Evolutionary conservation across 345 rosid genomes (phyloP), one percentile per base, ranked within the genome.

Genomic region (Tarenaya hassleriana): DNA sequence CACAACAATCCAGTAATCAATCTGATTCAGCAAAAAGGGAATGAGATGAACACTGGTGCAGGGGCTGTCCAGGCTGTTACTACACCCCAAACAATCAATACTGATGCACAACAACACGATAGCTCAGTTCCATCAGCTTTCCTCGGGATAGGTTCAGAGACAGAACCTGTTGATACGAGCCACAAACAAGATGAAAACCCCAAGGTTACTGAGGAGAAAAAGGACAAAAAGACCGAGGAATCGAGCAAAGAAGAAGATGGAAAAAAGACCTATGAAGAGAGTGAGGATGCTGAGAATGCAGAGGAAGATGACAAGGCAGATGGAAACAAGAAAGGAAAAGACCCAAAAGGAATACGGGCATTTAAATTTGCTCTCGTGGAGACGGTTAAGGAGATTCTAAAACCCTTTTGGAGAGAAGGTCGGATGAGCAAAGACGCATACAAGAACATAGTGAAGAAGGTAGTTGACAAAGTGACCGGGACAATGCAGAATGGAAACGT

Each of bases 331-430:
- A 85, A 81, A 75, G 69, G 63, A 58, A 88, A 85, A 74, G 98
- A 85, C 58, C 60, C 52, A 2, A 92, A 83, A 74, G 82, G 75
- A 20, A 45, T 72, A 58, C 86, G 86, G 43, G 81, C 85, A 13
- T 92, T 92, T 64, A 92, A 92, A 61, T 92, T 92, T 69, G 81
- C 97, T 4, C 79, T 88, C 0, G 94, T 79, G 31, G 97, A 92
- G 77, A 77, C 72, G 61, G 84, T 83, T n/a, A 88, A 92, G 78
- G 95, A 88, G 69, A 80, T 83, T 56, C 65, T 92, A 46, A 92
- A 92, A 69, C 97, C 98, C 37, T 54, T 80, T 12, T 92, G 97
- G 97, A 92, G 80, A 76, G 98, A 85, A 58, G 97, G 97, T 45
- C 94, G 81, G 51, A 63, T 92, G 56, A 80, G 72, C 69, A 92